Percentiles rank a stretch among this genome's conserved stretches.
Conservation (phyloP, 1,284 basidiomycete genomes). For the Tausonia pullulans region DNA sequence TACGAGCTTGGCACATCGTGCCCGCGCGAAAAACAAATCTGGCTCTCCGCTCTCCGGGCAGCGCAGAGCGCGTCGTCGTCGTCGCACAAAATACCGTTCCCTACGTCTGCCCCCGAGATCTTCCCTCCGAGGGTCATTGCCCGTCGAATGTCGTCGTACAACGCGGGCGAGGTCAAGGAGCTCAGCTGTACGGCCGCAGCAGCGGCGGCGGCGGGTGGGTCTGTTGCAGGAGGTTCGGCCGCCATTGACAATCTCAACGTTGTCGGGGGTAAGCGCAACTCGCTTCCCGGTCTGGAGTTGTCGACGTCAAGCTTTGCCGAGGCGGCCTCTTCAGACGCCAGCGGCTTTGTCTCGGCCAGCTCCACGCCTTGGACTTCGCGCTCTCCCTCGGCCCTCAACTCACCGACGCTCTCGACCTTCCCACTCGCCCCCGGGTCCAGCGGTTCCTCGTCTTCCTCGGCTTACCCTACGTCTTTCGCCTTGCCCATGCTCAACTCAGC, state of each 20-base stretch:
- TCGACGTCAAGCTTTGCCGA: too few relatives aligned
- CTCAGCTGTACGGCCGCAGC: neutral
- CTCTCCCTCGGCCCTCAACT: neutral
- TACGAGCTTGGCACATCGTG: constrained; percentile 78
- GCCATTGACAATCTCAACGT: neutral
- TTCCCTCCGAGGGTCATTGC: constrained; percentile 26
- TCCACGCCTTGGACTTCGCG: too few relatives aligned
- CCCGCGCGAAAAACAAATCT: constrained; percentile 62
- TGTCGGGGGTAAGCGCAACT: too few relatives aligned
- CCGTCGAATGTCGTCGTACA: constrained; percentile 22
- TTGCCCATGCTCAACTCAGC: constrained; percentile 36
- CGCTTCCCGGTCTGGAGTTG: too few relatives aligned
- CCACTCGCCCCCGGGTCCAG: neutral
- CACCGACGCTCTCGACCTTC: constrained; percentile 5
- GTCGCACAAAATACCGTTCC: constrained; percentile 50
- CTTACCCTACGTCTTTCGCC: constrained; percentile 32
- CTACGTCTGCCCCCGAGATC: constrained; percentile 46
- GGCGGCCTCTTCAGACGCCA: too few relatives aligned
- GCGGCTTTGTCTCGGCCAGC: too few relatives aligned
- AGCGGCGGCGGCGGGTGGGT: constrained; percentile 10
- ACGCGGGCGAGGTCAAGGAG: neutral
- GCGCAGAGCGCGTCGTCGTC: constrained; percentile 33
- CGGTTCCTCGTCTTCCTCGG: constrained; percentile 5
- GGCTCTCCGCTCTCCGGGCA: constrained; percentile 57
- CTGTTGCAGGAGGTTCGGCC: neutral